Base-by-base conservation (phyloP, 2,329 filamentous ascomycete species). In the Paraphaeosphaeria sporulosa region DNA sequence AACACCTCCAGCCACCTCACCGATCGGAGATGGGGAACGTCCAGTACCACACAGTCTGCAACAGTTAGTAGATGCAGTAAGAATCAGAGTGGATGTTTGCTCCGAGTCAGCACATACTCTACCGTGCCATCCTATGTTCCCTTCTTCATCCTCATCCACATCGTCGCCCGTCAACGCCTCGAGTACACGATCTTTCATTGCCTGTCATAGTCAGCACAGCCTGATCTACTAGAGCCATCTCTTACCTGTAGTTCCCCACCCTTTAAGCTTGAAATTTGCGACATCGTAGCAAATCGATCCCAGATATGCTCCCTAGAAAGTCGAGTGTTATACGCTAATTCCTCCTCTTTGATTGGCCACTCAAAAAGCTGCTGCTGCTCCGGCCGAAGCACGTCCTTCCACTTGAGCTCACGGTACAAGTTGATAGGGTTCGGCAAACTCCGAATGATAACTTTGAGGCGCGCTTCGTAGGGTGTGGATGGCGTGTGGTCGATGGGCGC, bases 31-130 rank as follows among this genome's bases (percentile, higher is more conserved):
- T 17, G 3, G 25, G 36, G 43, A 44, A 54, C 23, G 23, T 54
- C 51, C 51, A 54, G 51, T 54, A 54, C 51, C 51, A 54, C 8
- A 54, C 51, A 32, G 38, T 43, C 49, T 52, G 12, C 17, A 12
- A 27, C 8, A n/a, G n/a, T 52, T 9, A 42, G 13, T 40, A 5
- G 9, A 27, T n/a, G 21, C 25, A n/a, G 21, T 17, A 3, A 52
- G 17, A 27, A 13, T 21, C 5, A 40, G 27, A 27, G 10, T 12
- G 30, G 10, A 32, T 32, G 34, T 23, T n/a, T 42, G 49, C 40
- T 52, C 19, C 21, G 15, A 12, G 9, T n/a, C 4, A 27, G 17
- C 7, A 52, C 49, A 17, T 40, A 52, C 49, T 27, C 51, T 54
- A 21, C 51, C 51, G n/a, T 54, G 51, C 17, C 19, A 54, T n/a